These are phyloP conservation scores for Trichocomaceae sp. DNA, from an alignment of 2,329 filamentous ascomycete species.

Conservation along the genomic window DNA sequence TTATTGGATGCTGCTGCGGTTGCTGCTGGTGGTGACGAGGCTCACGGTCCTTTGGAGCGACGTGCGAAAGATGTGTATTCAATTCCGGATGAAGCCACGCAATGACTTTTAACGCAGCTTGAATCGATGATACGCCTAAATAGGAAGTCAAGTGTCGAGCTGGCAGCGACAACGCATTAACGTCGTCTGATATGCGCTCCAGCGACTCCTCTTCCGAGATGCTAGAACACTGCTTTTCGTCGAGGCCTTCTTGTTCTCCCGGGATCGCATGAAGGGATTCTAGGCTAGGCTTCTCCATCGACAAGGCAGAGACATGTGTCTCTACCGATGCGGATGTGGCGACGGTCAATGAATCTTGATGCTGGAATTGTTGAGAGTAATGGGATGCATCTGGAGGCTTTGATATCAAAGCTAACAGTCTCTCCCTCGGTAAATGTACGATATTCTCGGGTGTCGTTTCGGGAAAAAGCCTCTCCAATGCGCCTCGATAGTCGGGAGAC, in stretches of 20 bases:
- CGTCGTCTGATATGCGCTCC: slow-evolving; percentile 62
- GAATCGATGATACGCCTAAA: slow-evolving; percentile 67
- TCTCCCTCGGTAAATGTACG: slow-evolving; percentile 35
- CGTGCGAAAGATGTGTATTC: slow-evolving; percentile 1
- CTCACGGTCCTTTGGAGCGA: no score
- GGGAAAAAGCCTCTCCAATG: slow-evolving; percentile 58
- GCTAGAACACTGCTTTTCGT: slow-evolving; percentile 33
- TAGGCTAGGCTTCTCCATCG: slow-evolving; percentile 48
- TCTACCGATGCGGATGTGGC: slow-evolving; percentile 44
- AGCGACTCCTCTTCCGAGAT: slow-evolving; percentile 51
- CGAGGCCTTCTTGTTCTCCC: slow-evolving; percentile 51
- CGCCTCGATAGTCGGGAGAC: slow-evolving; percentile 56
- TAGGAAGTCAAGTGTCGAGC: slow-evolving; percentile 60
- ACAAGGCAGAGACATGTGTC: slow-evolving; percentile 33
- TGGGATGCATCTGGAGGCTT: background rate
- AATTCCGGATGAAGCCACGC: slow-evolving; percentile 48
- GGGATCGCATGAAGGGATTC: slow-evolving; percentile 65
- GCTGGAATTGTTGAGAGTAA: background rate
- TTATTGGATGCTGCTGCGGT: no score
- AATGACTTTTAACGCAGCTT: slow-evolving; percentile 67
- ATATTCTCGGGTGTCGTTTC: slow-evolving; percentile 48
- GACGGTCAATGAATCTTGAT: slow-evolving; percentile 43
- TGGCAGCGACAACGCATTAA: slow-evolving; percentile 59
- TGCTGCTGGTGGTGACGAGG: no score
- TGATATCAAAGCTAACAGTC: slow-evolving; percentile 1